phyloP scores from a whole-genome alignment of 768 basidiomycete species.

The Calocybe gangraenosa region DNA sequence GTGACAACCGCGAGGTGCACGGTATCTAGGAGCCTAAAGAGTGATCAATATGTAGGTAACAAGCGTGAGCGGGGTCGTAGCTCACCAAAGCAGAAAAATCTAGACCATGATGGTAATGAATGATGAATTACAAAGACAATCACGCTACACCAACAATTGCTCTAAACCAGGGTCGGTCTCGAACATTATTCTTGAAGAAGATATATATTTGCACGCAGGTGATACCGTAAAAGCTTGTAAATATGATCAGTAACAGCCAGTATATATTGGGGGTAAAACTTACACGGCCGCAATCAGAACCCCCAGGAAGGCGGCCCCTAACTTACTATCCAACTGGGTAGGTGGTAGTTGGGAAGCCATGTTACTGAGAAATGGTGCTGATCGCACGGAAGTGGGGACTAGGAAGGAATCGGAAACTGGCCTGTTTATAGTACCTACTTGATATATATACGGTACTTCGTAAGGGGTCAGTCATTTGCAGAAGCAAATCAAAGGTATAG shows the following conservation, averaged over 20 bases:
- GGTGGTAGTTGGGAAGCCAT: conserved; percentile 1
- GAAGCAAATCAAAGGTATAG: too few relatives aligned
- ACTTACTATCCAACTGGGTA: conserved; percentile 28
- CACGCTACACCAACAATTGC: neutral
- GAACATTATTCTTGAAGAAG: neutral
- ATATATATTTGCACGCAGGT: conserved; percentile 1
- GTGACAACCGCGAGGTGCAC: conserved; percentile 12
- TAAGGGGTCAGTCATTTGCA: too few relatives aligned
- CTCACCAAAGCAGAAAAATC: conserved; percentile 14
- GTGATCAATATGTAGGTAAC: neutral
- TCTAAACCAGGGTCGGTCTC: neutral
- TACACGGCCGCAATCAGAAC: conserved; percentile 36
- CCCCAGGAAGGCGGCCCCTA: conserved; percentile 45
- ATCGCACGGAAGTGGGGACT: too few relatives aligned
- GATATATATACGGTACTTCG: too few relatives aligned
- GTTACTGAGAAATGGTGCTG: too few relatives aligned
- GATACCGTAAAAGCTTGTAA: conserved; percentile 23
- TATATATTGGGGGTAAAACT: conserved; percentile 11
- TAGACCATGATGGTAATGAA: neutral
- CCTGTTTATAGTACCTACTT: too few relatives aligned
- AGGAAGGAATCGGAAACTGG: too few relatives aligned
- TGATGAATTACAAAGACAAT: neutral
- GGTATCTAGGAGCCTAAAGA: conserved; percentile 13
- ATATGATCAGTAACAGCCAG: neutral
- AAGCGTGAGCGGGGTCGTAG: neutral